Evolutionary conservation across 2,329 filamentous ascomycete genomes (phyloP).

Genomic region (Fusarium domesticum): DNA sequence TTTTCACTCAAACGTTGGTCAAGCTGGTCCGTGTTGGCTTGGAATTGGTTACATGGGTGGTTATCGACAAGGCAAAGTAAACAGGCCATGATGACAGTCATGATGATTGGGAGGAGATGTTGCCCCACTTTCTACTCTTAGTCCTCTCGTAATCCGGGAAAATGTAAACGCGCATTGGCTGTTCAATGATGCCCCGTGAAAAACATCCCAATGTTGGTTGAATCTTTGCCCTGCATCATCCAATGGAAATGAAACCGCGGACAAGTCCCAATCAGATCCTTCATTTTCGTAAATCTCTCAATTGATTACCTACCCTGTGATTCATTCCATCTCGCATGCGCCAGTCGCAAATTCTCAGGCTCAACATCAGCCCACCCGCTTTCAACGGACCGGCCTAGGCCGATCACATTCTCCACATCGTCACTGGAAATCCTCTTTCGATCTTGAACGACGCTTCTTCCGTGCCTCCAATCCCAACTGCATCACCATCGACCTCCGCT

Average conservation of each 20-base stretch:
- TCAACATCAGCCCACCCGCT: not conserved
- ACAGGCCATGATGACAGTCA: no score
- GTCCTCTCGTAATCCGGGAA: constrained; percentile 11
- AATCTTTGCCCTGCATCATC: constrained; percentile 6
- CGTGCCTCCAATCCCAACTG: constrained; percentile 3
- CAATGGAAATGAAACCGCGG: constrained; percentile 1
- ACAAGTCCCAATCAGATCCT: constrained; percentile 18
- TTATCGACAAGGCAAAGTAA: no score
- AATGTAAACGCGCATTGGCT: constrained; percentile 23
- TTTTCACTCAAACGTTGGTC: no score
- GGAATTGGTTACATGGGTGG: no score
- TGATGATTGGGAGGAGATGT: no score
- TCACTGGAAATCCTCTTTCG: not conserved
- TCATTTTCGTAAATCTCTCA: constrained; percentile 8
- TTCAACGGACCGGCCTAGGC: not conserved
- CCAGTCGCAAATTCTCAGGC: constrained; percentile 1
- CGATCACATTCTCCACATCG: constrained; percentile 9
- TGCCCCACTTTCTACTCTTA: not conserved
- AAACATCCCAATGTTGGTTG: constrained; percentile 13
- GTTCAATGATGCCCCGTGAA: constrained; percentile 4
- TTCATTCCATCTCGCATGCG: not conserved
- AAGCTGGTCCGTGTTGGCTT: no score
- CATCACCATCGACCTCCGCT: constrained; percentile 4
- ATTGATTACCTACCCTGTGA: constrained; percentile 1
- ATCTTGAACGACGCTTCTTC: constrained; percentile 1